Evolutionary conservation across 2,329 filamentous ascomycete genomes (phyloP).

Genomic region (Parasarocladium wereldwijsianum): DNA sequence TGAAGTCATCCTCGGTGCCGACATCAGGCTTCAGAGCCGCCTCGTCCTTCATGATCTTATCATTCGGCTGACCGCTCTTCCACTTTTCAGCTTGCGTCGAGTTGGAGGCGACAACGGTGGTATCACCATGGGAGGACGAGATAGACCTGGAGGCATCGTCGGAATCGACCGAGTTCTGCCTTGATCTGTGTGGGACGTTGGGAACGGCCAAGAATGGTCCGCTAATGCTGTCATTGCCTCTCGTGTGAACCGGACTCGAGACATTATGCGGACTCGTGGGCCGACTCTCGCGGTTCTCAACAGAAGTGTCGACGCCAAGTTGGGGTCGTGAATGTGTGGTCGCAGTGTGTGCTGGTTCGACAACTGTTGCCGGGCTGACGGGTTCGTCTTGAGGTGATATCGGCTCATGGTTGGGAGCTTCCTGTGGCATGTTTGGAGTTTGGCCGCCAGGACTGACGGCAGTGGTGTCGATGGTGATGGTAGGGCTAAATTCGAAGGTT

Average conservation of each 20-base stretch:
- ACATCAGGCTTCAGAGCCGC: constrained; percentile 62
- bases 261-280: constrained; percentile 63
- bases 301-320: constrained; percentile 39
- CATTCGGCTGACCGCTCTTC: constrained; percentile 19
- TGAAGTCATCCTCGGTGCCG: constrained; percentile 62
- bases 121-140: constrained; percentile 43
- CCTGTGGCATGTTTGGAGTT: constrained; percentile 15
- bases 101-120: constrained; percentile 35
- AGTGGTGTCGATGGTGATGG: constrained; percentile 40
- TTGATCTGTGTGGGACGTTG: constrained; percentile 34
- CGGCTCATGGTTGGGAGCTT: constrained; percentile 14
- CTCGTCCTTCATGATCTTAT: constrained; percentile 46
- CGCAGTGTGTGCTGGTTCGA: constrained; percentile 17
- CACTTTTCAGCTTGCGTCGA: constrained; percentile 23
- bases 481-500: constrained; percentile 22
- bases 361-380: constrained; percentile 23
- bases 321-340: constrained; percentile 20
- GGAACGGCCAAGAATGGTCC: constrained; percentile 52
- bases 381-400: constrained; percentile 22
- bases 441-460: constrained; percentile 17
- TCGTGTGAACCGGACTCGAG: constrained; percentile 38
- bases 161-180: constrained; percentile 58
- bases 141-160: constrained; percentile 44
- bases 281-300: constrained; percentile 51
- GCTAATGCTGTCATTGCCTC: constrained; percentile 25